These are phyloP conservation scores for Psidium friedrichsthalianum DNA, from an alignment of 345 rosid species.

Conservation along the genomic window DNA sequence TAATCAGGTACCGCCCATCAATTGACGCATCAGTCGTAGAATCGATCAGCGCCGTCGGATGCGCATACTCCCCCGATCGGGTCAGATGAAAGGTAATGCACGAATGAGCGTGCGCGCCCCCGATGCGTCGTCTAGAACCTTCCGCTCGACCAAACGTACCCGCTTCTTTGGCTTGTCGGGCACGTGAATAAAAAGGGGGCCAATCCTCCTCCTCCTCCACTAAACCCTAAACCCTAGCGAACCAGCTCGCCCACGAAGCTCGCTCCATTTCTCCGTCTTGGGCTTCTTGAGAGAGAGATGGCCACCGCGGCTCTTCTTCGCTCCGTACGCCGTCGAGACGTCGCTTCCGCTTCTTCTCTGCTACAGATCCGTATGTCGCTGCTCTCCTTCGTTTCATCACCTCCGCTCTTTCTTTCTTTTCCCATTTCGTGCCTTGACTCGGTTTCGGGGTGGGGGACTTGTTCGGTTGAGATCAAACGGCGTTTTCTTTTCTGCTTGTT, in stretches of 20 bases:
- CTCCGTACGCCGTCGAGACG: slow-evolving; percentile 57
- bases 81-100: background rate
- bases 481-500: background rate
- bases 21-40: background rate
- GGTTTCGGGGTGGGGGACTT: background rate
- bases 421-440: background rate
- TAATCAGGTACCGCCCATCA: background rate
- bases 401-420: background rate
- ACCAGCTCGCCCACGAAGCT: background rate
- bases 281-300: slow-evolving; percentile 16
- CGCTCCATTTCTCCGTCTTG: background rate
- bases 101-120: background rate
- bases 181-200: background rate
- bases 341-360: slow-evolving; percentile 45
- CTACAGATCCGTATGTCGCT: slow-evolving; percentile 45
- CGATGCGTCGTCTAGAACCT: background rate
- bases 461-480: background rate
- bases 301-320: slow-evolving; percentile 61
- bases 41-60: background rate
- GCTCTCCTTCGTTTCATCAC: background rate
- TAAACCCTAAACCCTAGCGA: background rate
- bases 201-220: background rate
- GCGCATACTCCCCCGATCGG: background rate
- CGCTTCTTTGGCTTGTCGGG: background rate
- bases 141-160: background rate